Evolutionary conservation across 177 flowering plant genomes (phyloP), one percentile per base, ranked within the genome.

Genomic region (Vitis hybrid): DNA sequence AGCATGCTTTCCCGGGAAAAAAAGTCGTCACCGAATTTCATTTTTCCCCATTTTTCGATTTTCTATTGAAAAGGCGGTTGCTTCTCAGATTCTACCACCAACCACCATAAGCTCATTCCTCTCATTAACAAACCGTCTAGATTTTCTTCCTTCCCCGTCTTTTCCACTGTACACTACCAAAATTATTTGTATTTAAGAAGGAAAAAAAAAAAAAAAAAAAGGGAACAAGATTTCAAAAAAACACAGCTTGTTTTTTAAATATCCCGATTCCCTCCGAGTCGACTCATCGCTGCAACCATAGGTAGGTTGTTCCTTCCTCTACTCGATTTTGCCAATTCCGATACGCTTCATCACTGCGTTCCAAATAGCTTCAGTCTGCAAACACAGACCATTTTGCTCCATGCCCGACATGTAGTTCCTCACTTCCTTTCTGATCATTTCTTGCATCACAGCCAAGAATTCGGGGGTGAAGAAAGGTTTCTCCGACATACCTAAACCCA

Each of bases 381-480:
- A 51, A 55, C 81, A 79, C 11, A 77, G 14, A 13, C 87, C 87
- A 6, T 75, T 80, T 70, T 69, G 84, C 62, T 84, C 86, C 46
- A 81, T 56, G 65, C 83, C 92, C 1, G 86, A 63, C 88, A 91
- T 80, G 75, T 87, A 90, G 51, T 71, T 85, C 74, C 84, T 81
- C 74, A 91, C 94, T 64, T 91, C 97, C 55, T 72, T 80, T 70
- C 84, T 86, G 5, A 91, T 84, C 94, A 91, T 90, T 59, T 87
- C 94, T 59, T 88, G 93, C 87, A 91, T 83, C 75, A 88, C 87
- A 3, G 75, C 60, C 68, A 85, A 68, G 4, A 91, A 88, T 73
- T 90, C 94, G 0, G 79, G 76, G 48, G 79, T 84, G 62, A 91
- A 89, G 35, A 81, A 80, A 69, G 69, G 76, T 57, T 75, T 81